A percentile compares a stretch with the other conserved stretches of the same genome.
Conservation (phyloP, 768 basidiomycete species). For the Tylopilus subfusipes region DNA sequence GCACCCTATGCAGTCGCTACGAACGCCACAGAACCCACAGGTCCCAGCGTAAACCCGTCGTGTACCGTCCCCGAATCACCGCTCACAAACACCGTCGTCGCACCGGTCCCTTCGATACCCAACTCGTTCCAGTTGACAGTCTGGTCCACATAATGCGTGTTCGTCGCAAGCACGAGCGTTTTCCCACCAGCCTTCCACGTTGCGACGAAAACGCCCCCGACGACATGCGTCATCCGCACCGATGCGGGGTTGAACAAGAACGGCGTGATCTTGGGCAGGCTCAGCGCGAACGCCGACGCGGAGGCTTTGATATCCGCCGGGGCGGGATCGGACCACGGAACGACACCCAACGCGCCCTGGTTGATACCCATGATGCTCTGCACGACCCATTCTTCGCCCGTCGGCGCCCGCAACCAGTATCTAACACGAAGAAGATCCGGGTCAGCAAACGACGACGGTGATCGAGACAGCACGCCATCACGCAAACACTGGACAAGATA, state of each 20-base stretch:
- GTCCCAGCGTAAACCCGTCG: slow-evolving; percentile 21
- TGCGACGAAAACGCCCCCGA: slow-evolving; percentile 44
- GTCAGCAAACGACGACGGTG: too few relatives aligned
- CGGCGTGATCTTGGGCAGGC: slow-evolving; percentile 11
- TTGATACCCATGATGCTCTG: slow-evolving; percentile 65
- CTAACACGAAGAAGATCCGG: slow-evolving; percentile 29
- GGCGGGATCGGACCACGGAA: slow-evolving; percentile 51
- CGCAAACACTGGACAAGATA: slow-evolving; percentile 11
- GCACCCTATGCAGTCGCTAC: background rate
- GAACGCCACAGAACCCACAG: slow-evolving; percentile 25
- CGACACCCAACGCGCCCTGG: slow-evolving; percentile 59
- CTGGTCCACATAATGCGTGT: slow-evolving; percentile 42
- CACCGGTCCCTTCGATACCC: slow-evolving; percentile 8
- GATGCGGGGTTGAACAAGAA: slow-evolving; percentile 27
- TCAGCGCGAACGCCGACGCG: slow-evolving; percentile 42
- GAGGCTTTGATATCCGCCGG: slow-evolving; percentile 45
- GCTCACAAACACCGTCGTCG: slow-evolving; percentile 9
- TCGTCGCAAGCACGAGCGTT: slow-evolving; percentile 49
- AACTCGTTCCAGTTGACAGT: slow-evolving; percentile 34
- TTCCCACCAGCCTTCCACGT: slow-evolving; percentile 41
- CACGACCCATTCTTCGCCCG: slow-evolving; percentile 66
- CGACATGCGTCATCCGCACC: slow-evolving; percentile 38
- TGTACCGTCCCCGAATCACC: slow-evolving; percentile 5
- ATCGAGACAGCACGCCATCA: too few relatives aligned
- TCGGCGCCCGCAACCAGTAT: slow-evolving; percentile 59